Percentiles rank a stretch among this genome's conserved stretches.
Conservation (phyloP, 176 grass and related monocot species). For the Zoysia japonica region DNA sequence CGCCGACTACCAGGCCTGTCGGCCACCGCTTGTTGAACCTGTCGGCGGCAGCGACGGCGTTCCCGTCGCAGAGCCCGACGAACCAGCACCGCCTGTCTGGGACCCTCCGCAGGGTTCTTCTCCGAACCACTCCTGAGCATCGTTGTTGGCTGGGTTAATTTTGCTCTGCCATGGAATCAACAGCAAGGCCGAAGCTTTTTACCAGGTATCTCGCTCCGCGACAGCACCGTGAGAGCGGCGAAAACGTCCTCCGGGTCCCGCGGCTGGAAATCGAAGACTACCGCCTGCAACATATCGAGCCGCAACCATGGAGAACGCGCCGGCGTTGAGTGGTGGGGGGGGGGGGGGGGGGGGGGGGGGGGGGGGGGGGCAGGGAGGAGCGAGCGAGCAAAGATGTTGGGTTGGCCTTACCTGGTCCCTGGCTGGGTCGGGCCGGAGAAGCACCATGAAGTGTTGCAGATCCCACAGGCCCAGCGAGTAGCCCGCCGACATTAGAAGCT, state of each 20-base stretch:
- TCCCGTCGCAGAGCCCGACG: constrained; percentile 54
- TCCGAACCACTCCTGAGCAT: constrained; percentile 68
- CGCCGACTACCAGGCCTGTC: constrained; percentile 66
- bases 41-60: constrained; percentile 47
- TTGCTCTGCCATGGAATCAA: neutral
- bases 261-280: constrained; percentile 87
- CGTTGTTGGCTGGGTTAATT: neutral
- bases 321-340: neutral
- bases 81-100: constrained; percentile 71
- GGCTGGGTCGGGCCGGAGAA: constrained; percentile 46
- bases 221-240: constrained; percentile 54
- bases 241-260: constrained; percentile 66
- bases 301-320: neutral
- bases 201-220: constrained; percentile 66
- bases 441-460: constrained; percentile 83
- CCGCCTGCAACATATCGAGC: constrained; percentile 34
- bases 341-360: no score
- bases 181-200: neutral
- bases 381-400: neutral
- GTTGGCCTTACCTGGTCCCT: constrained; percentile 36
- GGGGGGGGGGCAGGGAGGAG: neutral
- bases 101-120: constrained; percentile 50
- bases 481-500: constrained; percentile 58
- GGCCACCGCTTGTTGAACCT: constrained; percentile 73
- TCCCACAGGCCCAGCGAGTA: constrained; percentile 63